A percentile compares a stretch with the other conserved stretches of the same genome.
phyloP scores from a whole-genome alignment of 192 early-diverging fungal genomes.

The Coemansia sp. region DNA sequence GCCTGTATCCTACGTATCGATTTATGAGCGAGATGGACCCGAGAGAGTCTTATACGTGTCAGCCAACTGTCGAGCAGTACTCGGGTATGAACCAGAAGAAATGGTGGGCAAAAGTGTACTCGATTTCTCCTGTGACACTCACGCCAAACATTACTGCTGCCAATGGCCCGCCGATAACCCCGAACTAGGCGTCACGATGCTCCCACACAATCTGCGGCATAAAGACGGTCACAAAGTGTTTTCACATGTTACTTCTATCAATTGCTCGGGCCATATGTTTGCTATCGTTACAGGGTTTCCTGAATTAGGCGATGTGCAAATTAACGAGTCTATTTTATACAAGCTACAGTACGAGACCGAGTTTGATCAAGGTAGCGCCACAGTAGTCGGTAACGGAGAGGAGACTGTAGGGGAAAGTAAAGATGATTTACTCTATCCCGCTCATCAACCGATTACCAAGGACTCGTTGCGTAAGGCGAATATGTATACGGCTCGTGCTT shows the following conservation, averaged over 20 bases:
- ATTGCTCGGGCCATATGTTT: constrained; percentile 47
- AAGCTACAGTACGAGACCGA: constrained; percentile 41
- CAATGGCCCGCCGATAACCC: constrained; percentile 52
- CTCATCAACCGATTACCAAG: constrained; percentile 24
- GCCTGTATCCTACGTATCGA: constrained; percentile 38
- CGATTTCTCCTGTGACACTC: constrained; percentile 38
- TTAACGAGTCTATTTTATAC: constrained; percentile 40
- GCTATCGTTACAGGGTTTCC: constrained; percentile 31
- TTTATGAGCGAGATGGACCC: constrained; percentile 37
- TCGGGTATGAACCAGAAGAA: constrained; percentile 44
- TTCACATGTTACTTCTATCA: constrained; percentile 38
- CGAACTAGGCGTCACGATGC: constrained; percentile 47
- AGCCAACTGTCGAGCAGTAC: constrained; percentile 25
- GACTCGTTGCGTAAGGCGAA: constrained; percentile 37
- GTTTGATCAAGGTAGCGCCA: background rate
- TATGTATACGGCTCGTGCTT: constrained; percentile 42
- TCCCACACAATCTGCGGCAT: constrained; percentile 40
- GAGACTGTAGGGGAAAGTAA: background rate
- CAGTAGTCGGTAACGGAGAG: background rate
- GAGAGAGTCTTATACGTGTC: constrained; percentile 48
- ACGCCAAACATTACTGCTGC: constrained; percentile 54
- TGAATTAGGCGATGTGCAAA: constrained; percentile 31
- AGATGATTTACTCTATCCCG: constrained; percentile 7
- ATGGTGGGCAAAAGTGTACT: constrained; percentile 48
- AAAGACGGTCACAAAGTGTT: constrained; percentile 27